These are phyloP conservation scores for Monascus purpureus DNA, from an alignment of 495 filamentous ascomycete genomes.

Conservation along the genomic window DNA sequence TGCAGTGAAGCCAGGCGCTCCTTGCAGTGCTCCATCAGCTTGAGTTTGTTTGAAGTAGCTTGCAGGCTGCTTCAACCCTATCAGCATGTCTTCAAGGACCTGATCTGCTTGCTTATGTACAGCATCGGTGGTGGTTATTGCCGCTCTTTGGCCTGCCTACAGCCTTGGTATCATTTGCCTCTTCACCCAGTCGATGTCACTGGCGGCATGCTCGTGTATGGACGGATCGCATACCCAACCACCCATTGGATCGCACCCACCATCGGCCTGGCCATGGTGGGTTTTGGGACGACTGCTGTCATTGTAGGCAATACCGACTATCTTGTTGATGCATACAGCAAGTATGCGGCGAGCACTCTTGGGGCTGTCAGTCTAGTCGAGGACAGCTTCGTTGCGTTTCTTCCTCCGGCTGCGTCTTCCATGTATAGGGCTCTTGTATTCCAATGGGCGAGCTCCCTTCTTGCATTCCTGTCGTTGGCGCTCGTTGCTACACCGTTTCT, in stretches of 20 bases:
- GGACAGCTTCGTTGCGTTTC: conserved; percentile 11
- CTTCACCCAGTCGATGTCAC: conserved; percentile 32
- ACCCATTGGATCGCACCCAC: conserved; percentile 25
- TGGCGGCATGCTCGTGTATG: conserved; percentile 11
- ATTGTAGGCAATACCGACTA: conserved; percentile 11
- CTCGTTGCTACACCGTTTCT: conserved; percentile 14
- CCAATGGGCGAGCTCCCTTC: conserved; percentile 21
- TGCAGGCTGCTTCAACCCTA: conserved; percentile 6
- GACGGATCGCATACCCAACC: conserved; percentile 20
- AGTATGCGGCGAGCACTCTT: conserved; percentile 13
- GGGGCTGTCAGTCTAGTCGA: conserved; percentile 11
- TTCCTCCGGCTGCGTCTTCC: conserved; percentile 16
- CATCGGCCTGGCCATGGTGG: conserved; percentile 23
- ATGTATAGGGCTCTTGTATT: conserved; percentile 22
- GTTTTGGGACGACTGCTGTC: conserved; percentile 9
- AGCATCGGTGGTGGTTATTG: conserved; percentile 38
- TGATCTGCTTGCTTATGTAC: conserved; percentile 34
- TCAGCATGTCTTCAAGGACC: conserved; percentile 19
- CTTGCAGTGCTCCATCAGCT: no score
- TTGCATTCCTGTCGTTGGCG: conserved; percentile 16
- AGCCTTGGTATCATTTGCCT: conserved; percentile 37
- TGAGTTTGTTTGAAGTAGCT: no score
- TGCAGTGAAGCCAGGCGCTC: no score
- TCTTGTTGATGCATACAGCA: conserved; percentile 14
- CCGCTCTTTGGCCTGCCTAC: conserved; percentile 37